Conservation (phyloP, 345 rosid species). For the Pugionium cornutum region DNA sequence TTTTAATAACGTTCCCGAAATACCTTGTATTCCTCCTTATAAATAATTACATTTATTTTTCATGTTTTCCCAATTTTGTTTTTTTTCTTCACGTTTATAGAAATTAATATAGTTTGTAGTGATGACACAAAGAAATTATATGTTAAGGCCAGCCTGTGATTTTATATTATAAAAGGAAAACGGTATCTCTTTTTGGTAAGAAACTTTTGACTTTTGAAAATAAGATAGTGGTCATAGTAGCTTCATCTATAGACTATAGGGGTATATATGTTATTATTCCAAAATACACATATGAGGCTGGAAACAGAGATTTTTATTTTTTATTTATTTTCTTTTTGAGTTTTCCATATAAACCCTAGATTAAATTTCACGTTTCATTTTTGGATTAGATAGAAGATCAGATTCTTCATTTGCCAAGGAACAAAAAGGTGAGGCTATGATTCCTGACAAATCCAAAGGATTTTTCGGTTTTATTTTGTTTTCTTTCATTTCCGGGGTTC, state of each 20-base stretch:
- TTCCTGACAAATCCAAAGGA: conserved; percentile 11
- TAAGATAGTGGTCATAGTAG: conserved; percentile 24
- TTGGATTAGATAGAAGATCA: conserved; percentile 39
- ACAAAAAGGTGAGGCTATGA: conserved; percentile 33
- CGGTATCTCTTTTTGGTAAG: conserved; percentile 20
- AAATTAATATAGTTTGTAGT: background rate
- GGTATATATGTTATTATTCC: conserved; percentile 19
- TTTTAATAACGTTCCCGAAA: background rate
- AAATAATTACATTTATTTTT: background rate
- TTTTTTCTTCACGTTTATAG: background rate
- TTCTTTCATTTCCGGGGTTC: background rate
- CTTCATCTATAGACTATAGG: conserved; percentile 22
- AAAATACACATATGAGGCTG: conserved; percentile 41
- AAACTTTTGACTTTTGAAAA: conserved; percentile 28
- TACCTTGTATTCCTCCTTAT: background rate
- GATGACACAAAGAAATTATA: too few relatives aligned
- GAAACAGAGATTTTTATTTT: conserved; percentile 29
- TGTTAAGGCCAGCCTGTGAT: background rate
- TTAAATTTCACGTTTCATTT: conserved; percentile 41
- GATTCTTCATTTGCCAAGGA: conserved; percentile 38
- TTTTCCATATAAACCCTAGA: conserved; percentile 42
- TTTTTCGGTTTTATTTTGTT: background rate
- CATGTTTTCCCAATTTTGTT: background rate
- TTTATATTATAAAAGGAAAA: background rate
- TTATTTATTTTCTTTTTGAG: background rate